phyloP scores from a whole-genome alignment of 1,284 basidiomycete genomes.

The Ganoderma lingzhi region DNA sequence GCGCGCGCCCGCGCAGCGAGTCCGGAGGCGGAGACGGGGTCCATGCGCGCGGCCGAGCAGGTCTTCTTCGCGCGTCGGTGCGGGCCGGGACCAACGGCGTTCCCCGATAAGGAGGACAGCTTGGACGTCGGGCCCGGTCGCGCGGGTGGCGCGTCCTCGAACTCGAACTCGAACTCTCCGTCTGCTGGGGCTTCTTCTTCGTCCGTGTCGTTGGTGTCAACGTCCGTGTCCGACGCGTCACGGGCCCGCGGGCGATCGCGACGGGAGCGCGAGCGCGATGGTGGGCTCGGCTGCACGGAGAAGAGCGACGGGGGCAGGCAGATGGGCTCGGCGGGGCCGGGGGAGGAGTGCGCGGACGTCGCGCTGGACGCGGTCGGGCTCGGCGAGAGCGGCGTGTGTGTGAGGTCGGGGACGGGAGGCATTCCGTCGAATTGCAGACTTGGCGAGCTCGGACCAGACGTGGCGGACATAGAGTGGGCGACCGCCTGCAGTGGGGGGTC shows the following conservation, averaged over 20 bases:
- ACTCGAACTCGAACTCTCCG: not conserved
- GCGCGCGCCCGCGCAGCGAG: conserved; percentile 13
- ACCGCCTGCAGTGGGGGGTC: conserved; percentile 35
- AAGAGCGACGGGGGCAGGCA: conserved; percentile 42
- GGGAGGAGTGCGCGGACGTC: conserved; percentile 31
- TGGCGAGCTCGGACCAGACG: conserved; percentile 7
- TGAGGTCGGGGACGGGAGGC: conserved; percentile 26
- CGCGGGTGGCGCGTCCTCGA: not conserved
- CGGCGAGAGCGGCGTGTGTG: conserved; percentile 28
- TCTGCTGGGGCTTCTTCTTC: not conserved
- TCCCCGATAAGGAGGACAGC: not conserved
- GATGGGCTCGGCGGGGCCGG: conserved; percentile 31
- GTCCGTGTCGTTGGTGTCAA: not conserved
- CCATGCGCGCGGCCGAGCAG: conserved; percentile 12
- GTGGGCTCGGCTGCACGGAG: conserved; percentile 28
- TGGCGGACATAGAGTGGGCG: conserved; percentile 21
- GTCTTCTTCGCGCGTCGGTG: conserved; percentile 11
- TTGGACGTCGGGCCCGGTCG: not conserved
- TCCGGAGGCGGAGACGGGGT: not conserved
- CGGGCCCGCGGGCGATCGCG: conserved; percentile 8
- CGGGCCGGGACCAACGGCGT: conserved; percentile 12
- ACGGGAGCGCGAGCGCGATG: not conserved
- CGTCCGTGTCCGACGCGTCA: not conserved
- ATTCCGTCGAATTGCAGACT: conserved; percentile 25
- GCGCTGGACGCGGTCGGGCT: conserved; percentile 22